Evolutionary conservation across 441 rosid genomes (phyloP), one percentile per base, ranked within the genome.

Genomic region (Arabidopsis lyrata): DNA sequence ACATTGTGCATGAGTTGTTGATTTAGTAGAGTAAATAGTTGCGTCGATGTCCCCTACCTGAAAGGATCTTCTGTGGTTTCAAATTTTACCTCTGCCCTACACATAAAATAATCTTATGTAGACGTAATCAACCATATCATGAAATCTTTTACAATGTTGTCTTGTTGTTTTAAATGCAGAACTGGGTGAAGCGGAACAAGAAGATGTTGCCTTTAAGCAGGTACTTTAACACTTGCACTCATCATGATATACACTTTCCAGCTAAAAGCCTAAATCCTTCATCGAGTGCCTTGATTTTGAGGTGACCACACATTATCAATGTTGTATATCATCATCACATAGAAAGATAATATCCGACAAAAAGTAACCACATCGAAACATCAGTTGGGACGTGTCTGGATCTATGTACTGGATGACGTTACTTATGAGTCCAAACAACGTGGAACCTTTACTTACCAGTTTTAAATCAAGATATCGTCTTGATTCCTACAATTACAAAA

Each of bases 181-280:
- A 76, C 73, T 96, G 65, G 83, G 89, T 54, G 86, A 85, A 59
- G 90, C 75, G 68, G 97, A 96, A 83, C 83, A 89, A 60, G 97
- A 93, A 81, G 99, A 96, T 82, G 87, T 90, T 78, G 80, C 85
- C 77, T 96, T 96, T 85, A 96, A 93, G 78, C 85, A 90, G 95
- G 98, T 96, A 58, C 35, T 27, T 66, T 2, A n/a, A 45, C 9
- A 42, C 36, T 14, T 27, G 5, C 14, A 8, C 9, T 27, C 53
- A 9, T 44, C 39, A 61, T n/a, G 48, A n/a, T 24, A 8, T 61
- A 61, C 18, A 8, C 32, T 20, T 10, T 38, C 18, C 8, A 14
- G 48, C 66, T 14, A 22, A 41, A 41, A 61, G 50, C 36, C 34
- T 41, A 61, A 41, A 61, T 61, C 7, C 4, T 60, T 4, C 16